Evolutionary conservation across 1,284 basidiomycete genomes (phyloP).

Genomic region (Neonothopanus nambi): DNA sequence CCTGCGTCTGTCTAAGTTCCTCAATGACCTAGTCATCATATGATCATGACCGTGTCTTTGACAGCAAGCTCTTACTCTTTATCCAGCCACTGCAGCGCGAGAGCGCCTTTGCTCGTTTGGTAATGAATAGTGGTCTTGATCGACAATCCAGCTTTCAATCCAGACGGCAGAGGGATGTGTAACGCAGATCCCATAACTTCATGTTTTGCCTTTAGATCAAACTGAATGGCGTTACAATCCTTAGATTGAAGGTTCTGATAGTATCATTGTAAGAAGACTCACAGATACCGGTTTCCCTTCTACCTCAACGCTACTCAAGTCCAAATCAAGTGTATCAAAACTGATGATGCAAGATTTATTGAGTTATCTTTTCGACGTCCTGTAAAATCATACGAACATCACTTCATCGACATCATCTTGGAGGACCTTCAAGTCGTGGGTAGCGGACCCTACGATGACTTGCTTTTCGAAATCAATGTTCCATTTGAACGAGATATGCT

Average conservation of each 20-base stretch:
- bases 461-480: conserved; percentile 73
- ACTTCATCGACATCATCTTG: conserved; percentile 65
- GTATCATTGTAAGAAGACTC: conserved; percentile 23
- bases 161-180: conserved; percentile 47
- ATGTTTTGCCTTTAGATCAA: conserved; percentile 53
- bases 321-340: conserved; percentile 80
- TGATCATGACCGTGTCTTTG: conserved; percentile 14
- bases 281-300: conserved; percentile 52
- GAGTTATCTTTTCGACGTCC: conserved; percentile 17
- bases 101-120: conserved; percentile 76
- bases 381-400: conserved; percentile 42
- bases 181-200: conserved; percentile 75
- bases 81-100: conserved; percentile 92
- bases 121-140: conserved; percentile 67
- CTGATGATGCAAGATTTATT: conserved; percentile 33
- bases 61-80: conserved; percentile 55
- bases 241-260: conserved; percentile 2
- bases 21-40: background rate
- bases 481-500: conserved; percentile 83
- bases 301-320: conserved; percentile 61
- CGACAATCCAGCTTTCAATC: conserved; percentile 42
- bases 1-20: conserved; percentile 77
- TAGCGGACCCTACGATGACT: conserved; percentile 73
- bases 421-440: conserved; percentile 63
- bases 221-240: conserved; percentile 35